Evolutionary conservation across 345 rosid genomes (phyloP).

Genomic region (Dimocarpus longan): DNA sequence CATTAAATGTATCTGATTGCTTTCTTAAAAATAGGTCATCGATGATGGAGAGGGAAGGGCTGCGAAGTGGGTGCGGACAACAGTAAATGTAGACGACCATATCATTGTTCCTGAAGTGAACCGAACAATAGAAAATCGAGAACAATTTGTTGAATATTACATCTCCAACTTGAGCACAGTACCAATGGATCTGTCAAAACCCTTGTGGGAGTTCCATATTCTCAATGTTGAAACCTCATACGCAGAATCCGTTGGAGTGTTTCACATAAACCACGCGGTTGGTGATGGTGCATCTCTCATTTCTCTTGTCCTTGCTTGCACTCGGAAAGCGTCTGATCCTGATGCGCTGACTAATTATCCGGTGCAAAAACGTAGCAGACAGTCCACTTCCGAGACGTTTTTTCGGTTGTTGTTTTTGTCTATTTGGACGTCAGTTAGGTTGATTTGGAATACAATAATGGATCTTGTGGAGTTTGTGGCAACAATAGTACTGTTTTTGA

Average conservation of each 20-base stretch:
- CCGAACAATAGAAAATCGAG: slow-evolving; percentile 41
- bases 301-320: slow-evolving; percentile 57
- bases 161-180: slow-evolving; percentile 53
- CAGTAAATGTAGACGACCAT: slow-evolving; percentile 58
- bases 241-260: slow-evolving; percentile 57
- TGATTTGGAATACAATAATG: slow-evolving; percentile 55
- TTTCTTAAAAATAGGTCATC: too few species aligned
- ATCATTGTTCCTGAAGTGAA: slow-evolving; percentile 48
- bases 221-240: slow-evolving; percentile 66
- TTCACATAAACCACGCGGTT: slow-evolving; percentile 57
- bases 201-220: slow-evolving; percentile 82
- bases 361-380: background rate
- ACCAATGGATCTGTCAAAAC: slow-evolving; percentile 62
- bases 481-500: slow-evolving; percentile 42
- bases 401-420: too few species aligned
- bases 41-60: too few species aligned
- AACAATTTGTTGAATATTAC: slow-evolving; percentile 64
- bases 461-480: slow-evolving; percentile 46
- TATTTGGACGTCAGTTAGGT: slow-evolving; percentile 40
- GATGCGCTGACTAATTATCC: slow-evolving; percentile 65
- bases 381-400: background rate
- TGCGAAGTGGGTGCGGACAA: slow-evolving; percentile 55
- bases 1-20: too few species aligned
- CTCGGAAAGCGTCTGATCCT: slow-evolving; percentile 54
- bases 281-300: slow-evolving; percentile 70